Base-by-base conservation (phyloP, 2,329 filamentous ascomycete genomes). In the Colletotrichum musae region DNA sequence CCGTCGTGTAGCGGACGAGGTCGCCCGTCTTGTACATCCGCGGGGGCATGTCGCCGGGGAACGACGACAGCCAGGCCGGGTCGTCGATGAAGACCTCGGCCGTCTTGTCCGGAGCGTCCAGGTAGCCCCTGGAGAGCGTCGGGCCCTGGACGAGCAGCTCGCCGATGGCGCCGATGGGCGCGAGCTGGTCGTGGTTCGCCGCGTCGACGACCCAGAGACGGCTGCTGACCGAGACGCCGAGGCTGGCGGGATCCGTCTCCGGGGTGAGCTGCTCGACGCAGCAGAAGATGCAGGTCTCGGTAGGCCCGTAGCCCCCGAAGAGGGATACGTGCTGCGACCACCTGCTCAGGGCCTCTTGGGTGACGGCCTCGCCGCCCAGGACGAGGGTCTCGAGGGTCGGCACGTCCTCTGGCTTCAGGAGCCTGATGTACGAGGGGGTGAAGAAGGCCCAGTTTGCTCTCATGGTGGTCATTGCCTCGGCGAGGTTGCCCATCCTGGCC, bases 21-120 rank as follows among this genome's bases (percentile, higher is more conserved):
- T 85, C 83, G 32, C 83, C 83, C 0, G 83, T 84, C 53, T 82
- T 83, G 72, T 86, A 87, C 9, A 83, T 41, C 5, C 78, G 80
- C 72, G 84, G 85, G 18, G 85, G 71, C 76, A 76, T 6, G 21
- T 43, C n/a, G 50, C 15, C 15, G 39, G 5, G 57, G 57, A 39
- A 54, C 24, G 16, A 4, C 16, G 52, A 6, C 21, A 54, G 15
- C 13, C 16, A 54, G 15, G 3, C 24, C 21, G 41, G 43, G 43
- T 56, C 26, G 16, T 45, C 51, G 48, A 74, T 64, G 16, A 75
- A 76, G 3, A 68, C 61, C 0, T 62, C 54, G 79, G 75, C 15
- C 72, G 75, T 13, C 47, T 39, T 4, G 6, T 36, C 76, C 10
- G 60, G 36, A 36, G 72, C 60, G 0, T 56, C 28, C 2, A 59